These are phyloP conservation scores for Ascocoryne sarcoides DNA, from an alignment of 2,329 filamentous ascomycete species.

Conservation along the genomic window DNA sequence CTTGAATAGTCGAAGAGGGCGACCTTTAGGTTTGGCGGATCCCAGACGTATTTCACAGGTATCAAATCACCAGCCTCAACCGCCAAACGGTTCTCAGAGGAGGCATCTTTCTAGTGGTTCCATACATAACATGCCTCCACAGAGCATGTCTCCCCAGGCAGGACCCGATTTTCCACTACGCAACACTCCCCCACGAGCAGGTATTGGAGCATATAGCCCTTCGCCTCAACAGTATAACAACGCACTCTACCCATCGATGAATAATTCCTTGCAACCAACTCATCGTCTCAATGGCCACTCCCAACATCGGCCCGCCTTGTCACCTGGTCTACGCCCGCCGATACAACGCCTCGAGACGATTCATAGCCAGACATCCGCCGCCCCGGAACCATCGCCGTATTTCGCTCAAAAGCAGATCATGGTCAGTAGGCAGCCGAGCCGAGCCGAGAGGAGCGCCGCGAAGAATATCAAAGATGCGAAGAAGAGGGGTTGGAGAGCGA, in stretches of 20 bases:
- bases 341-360: slow-evolving; percentile 49
- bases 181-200: slow-evolving; percentile 11
- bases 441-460: slow-evolving; percentile 50
- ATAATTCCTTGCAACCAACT: slow-evolving; percentile 7
- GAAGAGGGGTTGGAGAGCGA: slow-evolving; percentile 44
- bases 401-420: slow-evolving; percentile 13
- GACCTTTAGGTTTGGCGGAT: slow-evolving; percentile 21
- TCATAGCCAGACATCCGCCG: slow-evolving; percentile 33
- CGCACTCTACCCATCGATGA: slow-evolving; percentile 4
- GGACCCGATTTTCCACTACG: slow-evolving; percentile 11
- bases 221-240: slow-evolving; percentile 3
- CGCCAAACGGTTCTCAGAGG: slow-evolving; percentile 6
- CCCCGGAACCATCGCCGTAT: slow-evolving; percentile 18
- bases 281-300: slow-evolving; percentile 12
- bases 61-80: slow-evolving; percentile 3
- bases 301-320: slow-evolving; percentile 36
- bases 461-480: slow-evolving; percentile 55
- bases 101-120: slow-evolving; percentile 10
- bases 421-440: slow-evolving; percentile 34
- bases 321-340: slow-evolving; percentile 35
- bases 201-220: slow-evolving; percentile 7
- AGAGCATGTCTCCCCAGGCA: slow-evolving; percentile 8
- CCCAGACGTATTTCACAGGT: slow-evolving; percentile 20
- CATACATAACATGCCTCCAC: slow-evolving; percentile 9
- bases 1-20: slow-evolving; percentile 25